Evolutionary conservation across 306 rosid species (phyloP).

Genomic region (Argentina anserina): DNA sequence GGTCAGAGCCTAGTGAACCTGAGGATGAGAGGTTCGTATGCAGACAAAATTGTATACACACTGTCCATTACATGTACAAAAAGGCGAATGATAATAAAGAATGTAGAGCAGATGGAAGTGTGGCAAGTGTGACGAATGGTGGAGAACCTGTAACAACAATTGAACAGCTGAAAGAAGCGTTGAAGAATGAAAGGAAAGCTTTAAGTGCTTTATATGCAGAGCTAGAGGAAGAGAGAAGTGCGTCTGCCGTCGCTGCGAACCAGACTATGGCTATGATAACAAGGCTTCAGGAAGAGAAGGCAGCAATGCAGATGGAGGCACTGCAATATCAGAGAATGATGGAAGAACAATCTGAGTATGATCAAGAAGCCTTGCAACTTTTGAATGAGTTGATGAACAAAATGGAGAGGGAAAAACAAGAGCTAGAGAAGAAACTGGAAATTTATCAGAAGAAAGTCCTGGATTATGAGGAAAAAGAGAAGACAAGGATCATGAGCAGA

Average conservation of each 20-base stretch:
- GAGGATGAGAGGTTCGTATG: conserved; percentile 53
- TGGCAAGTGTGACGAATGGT: conserved; percentile 51
- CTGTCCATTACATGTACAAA: conserved; percentile 35
- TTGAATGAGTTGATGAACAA: conserved; percentile 71
- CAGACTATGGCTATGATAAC: conserved; percentile 94
- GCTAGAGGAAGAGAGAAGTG: conserved; percentile 85
- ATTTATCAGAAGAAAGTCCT: conserved; percentile 46
- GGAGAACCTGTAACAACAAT: conserved; percentile 42
- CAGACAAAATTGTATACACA: conserved; percentile 43
- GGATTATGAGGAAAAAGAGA: conserved; percentile 64
- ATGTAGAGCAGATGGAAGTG: conserved; percentile 51
- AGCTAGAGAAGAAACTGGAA: conserved; percentile 67
- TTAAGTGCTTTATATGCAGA: conserved; percentile 61
- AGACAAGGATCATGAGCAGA: conserved; percentile 41
- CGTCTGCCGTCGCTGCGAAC: conserved; percentile 77
- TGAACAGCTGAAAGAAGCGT: conserved; percentile 44
- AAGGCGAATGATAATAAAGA: conserved; percentile 45
- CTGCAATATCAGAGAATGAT: conserved; percentile 84
- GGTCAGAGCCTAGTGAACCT: conserved; percentile 32
- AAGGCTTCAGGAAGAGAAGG: conserved; percentile 86
- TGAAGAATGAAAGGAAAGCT: conserved; percentile 46
- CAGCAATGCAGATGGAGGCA: conserved; percentile 88
- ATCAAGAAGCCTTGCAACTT: conserved; percentile 81
- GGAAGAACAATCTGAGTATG: conserved; percentile 91
- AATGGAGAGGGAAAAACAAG: conserved; percentile 72